A percentile compares a stretch with the other conserved stretches of the same genome.
Evolutionary conservation across 306 rosid species (phyloP).

Genomic region (Dalbergia oliveri): DNA sequence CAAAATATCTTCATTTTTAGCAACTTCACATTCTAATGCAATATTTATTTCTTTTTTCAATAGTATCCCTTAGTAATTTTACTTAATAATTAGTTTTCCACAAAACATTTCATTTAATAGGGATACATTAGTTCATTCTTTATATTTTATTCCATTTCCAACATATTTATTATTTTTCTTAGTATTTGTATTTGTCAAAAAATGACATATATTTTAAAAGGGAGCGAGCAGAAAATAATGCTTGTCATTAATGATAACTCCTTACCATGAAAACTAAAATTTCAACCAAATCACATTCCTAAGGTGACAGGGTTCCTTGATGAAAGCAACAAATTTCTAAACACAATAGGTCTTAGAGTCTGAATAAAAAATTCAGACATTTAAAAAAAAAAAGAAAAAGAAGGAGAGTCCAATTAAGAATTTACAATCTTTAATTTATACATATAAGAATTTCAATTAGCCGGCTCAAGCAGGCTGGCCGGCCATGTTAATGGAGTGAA

Average conservation of each 20-base stretch:
- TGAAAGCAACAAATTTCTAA: neutral
- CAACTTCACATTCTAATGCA: too few relatives aligned
- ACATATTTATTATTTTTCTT: too few relatives aligned
- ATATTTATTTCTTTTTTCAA: too few relatives aligned
- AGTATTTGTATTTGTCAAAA: too few relatives aligned
- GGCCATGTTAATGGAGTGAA: constrained; percentile 37
- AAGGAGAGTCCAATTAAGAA: constrained; percentile 17
- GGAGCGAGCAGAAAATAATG: neutral
- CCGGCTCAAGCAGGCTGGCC: constrained; percentile 57
- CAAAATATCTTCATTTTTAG: too few relatives aligned
- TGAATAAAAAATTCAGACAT: neutral
- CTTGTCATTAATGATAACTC: neutral
- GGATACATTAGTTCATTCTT: too few relatives aligned
- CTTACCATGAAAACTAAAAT: neutral
- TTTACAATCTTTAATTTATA: neutral
- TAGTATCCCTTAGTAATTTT: too few relatives aligned
- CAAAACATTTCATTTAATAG: too few relatives aligned
- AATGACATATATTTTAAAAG: too few relatives aligned
- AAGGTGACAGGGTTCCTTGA: neutral
- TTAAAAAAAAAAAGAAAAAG: neutral
- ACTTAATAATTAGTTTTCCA: too few relatives aligned
- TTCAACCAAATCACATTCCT: neutral
- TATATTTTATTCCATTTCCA: too few relatives aligned
- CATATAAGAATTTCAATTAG: constrained; percentile 9
- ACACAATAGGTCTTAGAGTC: neutral